Evolutionary conservation across 1,284 basidiomycete genomes (phyloP).

Genomic region (Boletus smithii): DNA sequence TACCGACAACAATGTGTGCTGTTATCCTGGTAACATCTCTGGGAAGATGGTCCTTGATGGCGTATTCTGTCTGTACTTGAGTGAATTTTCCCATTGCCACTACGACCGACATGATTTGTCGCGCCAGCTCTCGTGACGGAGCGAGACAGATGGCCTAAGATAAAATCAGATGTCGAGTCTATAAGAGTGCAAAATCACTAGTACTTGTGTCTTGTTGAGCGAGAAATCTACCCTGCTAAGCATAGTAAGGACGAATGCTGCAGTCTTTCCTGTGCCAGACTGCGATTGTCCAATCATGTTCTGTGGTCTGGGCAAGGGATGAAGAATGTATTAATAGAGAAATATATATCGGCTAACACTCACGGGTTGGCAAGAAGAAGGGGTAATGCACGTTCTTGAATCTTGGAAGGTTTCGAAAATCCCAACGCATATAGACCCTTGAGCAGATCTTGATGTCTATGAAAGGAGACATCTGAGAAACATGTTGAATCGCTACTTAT

Average conservation of each 20-base stretch:
- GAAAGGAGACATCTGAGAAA: slow-evolving; percentile 7
- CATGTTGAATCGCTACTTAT: slow-evolving; percentile 11
- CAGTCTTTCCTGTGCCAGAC: slow-evolving; percentile 98
- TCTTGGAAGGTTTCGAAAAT: slow-evolving; percentile 98
- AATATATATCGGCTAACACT: slow-evolving; percentile 26
- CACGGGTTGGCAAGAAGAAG: slow-evolving; percentile 90
- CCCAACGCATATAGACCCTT: slow-evolving; percentile 97
- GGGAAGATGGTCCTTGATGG: slow-evolving; percentile 84
- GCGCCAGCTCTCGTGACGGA: slow-evolving; percentile 93
- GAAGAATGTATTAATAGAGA: slow-evolving; percentile 3
- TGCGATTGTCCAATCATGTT: slow-evolving; percentile 99
- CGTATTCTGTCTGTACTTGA: slow-evolving; percentile 87
- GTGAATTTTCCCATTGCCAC: slow-evolving; percentile 96
- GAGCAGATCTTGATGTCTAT: slow-evolving; percentile 82
- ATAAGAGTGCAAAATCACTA: slow-evolving; percentile 15
- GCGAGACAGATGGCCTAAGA: slow-evolving; percentile 85
- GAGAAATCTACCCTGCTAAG: slow-evolving; percentile 89
- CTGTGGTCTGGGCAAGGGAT: slow-evolving; percentile 60
- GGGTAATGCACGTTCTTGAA: slow-evolving; percentile 96
- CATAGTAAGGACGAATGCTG: slow-evolving; percentile 98
- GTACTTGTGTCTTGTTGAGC: slow-evolving; percentile 80
- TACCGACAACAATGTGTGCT: slow-evolving; percentile 93
- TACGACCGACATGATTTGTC: slow-evolving; percentile 96
- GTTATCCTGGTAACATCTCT: slow-evolving; percentile 69
- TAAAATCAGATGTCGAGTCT: slow-evolving; percentile 5